Evolutionary conservation across 2,329 filamentous ascomycete genomes (phyloP), one percentile per base, ranked within the genome.

Genomic region (Ceratocystis papillata): DNA sequence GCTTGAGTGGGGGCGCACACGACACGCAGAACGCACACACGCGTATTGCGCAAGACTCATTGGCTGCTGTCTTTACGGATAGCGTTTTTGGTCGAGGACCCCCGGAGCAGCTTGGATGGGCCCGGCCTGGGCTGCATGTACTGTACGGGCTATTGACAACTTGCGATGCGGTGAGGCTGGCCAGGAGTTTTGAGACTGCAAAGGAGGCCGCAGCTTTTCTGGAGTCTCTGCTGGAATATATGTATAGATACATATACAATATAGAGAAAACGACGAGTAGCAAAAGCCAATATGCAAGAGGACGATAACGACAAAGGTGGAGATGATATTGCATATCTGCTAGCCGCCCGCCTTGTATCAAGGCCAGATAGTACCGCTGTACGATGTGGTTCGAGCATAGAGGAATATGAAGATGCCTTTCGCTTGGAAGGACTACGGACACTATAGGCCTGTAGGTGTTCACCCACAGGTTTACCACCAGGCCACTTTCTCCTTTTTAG

Each of bases 261-360:
- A n/a, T 20, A 59, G 55, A 33, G 25, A 59, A 59, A 59, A 59
- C 28, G 55, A 59, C 28, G 15, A 33, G 55, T 59, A 59, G 33
- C 12, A 59, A 59, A 59, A 59, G 28, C 1, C 37, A 1, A 20
- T 12, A 59, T 37, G 55, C 55, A 59, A 7, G 25, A 20, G 55
- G 55, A 59, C 15, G 28, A 59, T 28, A 59, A 59, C 25, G 28
- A 59, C 55, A 59, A 59, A 17, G 17, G 25, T 59, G n/a, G 6
- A 59, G 17, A 25, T 17, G 28, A 30, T 22, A 4, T 8, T n/a
- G 25, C 22, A 59, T 33, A 30, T 33, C 17, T 25, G 55, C 22
- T 30, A n/a, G 15, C 37, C 28, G 55, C 55, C 55, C 28, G 55
- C 12, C 55, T 59, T n/a, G 28, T 37, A 59, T 33, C 12, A 30